Percentiles rank a stretch among this genome's conserved stretches.
Evolutionary conservation across 2,329 filamentous ascomycete species (phyloP).

Genomic region (Aspergillus fijiensis): DNA sequence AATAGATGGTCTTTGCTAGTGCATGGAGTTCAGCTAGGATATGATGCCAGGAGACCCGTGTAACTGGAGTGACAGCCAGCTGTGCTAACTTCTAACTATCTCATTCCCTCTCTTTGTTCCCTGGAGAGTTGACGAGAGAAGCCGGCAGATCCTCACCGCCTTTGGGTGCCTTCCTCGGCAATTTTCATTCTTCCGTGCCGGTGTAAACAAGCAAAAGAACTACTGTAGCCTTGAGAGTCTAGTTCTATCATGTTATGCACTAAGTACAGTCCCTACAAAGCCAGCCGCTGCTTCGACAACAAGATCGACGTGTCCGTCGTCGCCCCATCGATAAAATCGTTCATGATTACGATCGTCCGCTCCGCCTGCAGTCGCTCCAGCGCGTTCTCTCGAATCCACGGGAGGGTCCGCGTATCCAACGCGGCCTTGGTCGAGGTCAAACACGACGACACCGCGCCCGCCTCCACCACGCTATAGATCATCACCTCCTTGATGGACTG

Average conservation of each 20-base stretch:
- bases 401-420: conserved; percentile 5
- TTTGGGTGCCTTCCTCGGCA: neutral
- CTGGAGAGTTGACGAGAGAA: too few species aligned
- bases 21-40: too few species aligned
- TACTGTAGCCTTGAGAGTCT: too few species aligned
- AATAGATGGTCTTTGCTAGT: too few species aligned
- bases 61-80: too few species aligned
- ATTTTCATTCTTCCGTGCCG: neutral
- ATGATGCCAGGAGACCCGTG: too few species aligned
- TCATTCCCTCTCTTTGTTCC: too few species aligned
- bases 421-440: conserved; percentile 1
- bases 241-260: neutral
- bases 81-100: too few species aligned
- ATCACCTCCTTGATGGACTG: conserved; percentile 7
- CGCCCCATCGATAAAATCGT: conserved; percentile 5
- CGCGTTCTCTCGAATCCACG: conserved; percentile 2
- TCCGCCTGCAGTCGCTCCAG: conserved; percentile 1
- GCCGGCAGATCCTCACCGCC: too few species aligned
- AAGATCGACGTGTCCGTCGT: conserved; percentile 1
- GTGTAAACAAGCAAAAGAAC: too few species aligned
- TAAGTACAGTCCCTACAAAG: neutral
- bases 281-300: conserved; percentile 1
- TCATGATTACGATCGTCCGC: conserved; percentile 6
- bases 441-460: neutral
- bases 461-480: conserved; percentile 1